Conservation (phyloP, 441 rosid genomes). For the Pelargonium cotyledonis region DNA sequence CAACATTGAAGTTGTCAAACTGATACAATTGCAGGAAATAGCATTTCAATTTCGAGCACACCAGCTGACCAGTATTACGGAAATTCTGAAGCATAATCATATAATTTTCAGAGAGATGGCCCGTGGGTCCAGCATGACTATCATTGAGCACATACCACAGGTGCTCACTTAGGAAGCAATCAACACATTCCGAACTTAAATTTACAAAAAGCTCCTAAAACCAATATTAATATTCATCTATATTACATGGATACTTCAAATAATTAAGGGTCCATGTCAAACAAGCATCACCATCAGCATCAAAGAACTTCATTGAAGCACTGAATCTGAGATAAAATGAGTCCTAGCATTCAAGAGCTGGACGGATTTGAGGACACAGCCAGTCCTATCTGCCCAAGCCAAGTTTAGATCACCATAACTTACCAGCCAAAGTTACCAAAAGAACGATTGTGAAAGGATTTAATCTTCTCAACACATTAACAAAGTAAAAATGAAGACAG, state of each 20-base stretch:
- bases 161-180: background rate
- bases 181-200: background rate
- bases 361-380: background rate
- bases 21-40: background rate
- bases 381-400: background rate
- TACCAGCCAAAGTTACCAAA: background rate
- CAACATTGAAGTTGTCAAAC: too few species aligned
- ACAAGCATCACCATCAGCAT: slow-evolving; percentile 3
- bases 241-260: background rate
- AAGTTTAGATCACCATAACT: background rate
- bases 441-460: background rate
- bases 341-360: background rate
- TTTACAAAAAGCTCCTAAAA: background rate
- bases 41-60: background rate
- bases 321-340: background rate
- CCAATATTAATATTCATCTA: background rate
- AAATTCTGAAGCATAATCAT: background rate
- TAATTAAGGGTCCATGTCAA: background rate
- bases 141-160: background rate
- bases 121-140: background rate
- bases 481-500: too few species aligned
- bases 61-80: background rate
- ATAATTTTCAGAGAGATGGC: background rate
- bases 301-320: background rate
- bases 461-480: background rate